Base-by-base conservation (phyloP, 305 asterid species). In the Petunia hybrid region DNA sequence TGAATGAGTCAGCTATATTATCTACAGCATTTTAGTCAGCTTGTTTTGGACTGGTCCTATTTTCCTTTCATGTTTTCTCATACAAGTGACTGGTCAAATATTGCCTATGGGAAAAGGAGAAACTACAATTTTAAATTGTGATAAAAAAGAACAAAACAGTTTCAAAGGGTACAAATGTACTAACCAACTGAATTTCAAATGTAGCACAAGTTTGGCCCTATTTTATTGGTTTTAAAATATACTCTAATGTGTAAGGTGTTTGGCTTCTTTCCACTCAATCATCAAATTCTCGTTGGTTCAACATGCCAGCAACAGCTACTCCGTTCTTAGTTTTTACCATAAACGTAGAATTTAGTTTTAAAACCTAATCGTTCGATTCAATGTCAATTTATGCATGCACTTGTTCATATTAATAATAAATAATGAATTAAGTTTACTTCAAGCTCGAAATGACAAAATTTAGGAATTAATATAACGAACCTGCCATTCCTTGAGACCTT, bases 401-500 rank as follows among this genome's bases (percentile, higher is more conserved):
- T 22, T 22, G 31, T 22, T 22, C 31, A 22, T 22, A 22, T 22
- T 22, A 22, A 22, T 22, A 22, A 22, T 22, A 22, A 22, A 22
- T 22, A 22, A 22, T 0, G 31, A 22, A 22, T 22, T 22, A 22
- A 22, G 31, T 22, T 22, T 22, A 22, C 31, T 22, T 22, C 31
- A 22, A 22, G 31, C 31, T 22, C 31, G 31, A 22, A 22, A 22
- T 22, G 31, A 22, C 31, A 22, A 22, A 22, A 22, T 22, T 22
- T 22, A 22, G 31, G 31, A 22, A 22, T 22, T 22, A 22, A 22
- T 22, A 51, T 1, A 3, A 68, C 9, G 5, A 42, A 85, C 88
- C 87, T 81, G 87, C 87, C 87, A 86, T 67, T 86, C 87, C 40
- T 78, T 81, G 4, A 86, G 81, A 0, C 89, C 89, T 74, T 86